Evolutionary conservation across 2,329 filamentous ascomycete species (phyloP).

Genomic region (Byssoonygena ceratinophila): DNA sequence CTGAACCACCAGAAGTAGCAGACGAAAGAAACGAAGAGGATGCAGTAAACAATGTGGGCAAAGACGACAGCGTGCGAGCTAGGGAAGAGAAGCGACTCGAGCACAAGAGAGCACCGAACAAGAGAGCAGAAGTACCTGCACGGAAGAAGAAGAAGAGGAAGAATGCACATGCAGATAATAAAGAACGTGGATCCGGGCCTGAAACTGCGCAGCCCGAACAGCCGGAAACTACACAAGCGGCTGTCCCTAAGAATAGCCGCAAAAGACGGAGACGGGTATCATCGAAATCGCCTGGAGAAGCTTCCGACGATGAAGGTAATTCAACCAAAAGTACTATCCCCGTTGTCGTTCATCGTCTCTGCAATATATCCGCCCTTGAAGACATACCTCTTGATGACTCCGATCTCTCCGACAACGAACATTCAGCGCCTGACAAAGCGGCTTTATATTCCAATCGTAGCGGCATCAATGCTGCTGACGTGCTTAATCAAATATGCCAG

Average conservation of each 20-base stretch:
- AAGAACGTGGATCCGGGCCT: background rate
- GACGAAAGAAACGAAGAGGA: background rate
- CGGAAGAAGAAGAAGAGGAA: background rate
- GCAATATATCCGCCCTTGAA: conserved; percentile 27
- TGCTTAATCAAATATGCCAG: conserved; percentile 41
- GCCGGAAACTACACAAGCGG: background rate
- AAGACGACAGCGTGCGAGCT: background rate
- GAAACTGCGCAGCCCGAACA: conserved; percentile 11
- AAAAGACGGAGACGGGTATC: conserved; percentile 15
- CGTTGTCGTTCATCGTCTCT: conserved; percentile 34
- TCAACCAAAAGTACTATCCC: conserved; percentile 23
- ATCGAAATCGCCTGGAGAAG: background rate
- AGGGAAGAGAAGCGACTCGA: background rate
- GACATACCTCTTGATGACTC: conserved; percentile 14
- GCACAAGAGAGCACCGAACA: background rate
- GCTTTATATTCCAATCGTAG: conserved; percentile 25
- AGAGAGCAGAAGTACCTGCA: background rate
- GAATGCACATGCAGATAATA: background rate
- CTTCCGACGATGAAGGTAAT: conserved; percentile 1
- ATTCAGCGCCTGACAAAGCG: conserved; percentile 25
- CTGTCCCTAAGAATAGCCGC: conserved; percentile 15
- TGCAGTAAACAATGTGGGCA: background rate
- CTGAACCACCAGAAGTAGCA: background rate
- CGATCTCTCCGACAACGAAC: conserved; percentile 22
- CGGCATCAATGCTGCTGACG: conserved; percentile 44